Conservation (phyloP, 176 grass and related monocot species). For the Musa itinerans region DNA sequence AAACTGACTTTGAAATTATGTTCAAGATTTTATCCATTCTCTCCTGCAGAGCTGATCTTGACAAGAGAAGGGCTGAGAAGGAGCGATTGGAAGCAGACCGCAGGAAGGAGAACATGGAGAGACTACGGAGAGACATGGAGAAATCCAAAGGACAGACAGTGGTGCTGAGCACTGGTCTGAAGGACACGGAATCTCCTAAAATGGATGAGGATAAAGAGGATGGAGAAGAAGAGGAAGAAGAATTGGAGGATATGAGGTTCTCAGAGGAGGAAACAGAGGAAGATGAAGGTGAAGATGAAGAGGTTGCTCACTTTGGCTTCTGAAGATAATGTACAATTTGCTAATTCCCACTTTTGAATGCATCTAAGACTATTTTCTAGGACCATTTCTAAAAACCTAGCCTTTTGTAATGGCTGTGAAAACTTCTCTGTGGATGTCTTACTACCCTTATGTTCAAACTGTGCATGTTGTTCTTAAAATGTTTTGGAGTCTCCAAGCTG, state of each 20-base stretch:
- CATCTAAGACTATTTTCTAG: not conserved
- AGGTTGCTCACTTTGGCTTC: constrained; percentile 55
- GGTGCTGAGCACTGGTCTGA: constrained; percentile 78
- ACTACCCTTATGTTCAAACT: not conserved
- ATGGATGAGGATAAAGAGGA: constrained; percentile 48
- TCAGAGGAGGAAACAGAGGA: constrained; percentile 65
- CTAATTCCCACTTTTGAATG: not conserved
- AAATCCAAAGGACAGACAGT: constrained; percentile 83
- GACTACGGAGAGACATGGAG: constrained; percentile 70
- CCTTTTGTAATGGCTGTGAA: not conserved
- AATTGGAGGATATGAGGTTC: constrained; percentile 37
- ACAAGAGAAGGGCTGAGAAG: constrained; percentile 86
- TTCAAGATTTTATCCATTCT: not conserved
- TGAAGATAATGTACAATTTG: constrained; percentile 28
- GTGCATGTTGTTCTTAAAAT: not conserved
- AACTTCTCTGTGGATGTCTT: not conserved
- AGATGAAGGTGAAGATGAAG: constrained; percentile 71
- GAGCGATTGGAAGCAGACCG: constrained; percentile 58
- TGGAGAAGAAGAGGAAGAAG: constrained; percentile 56
- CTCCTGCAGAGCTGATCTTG: constrained; percentile 69
- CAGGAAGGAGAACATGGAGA: constrained; percentile 72
- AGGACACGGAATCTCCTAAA: constrained; percentile 37
- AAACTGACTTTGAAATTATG: not conserved
- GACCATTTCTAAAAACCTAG: not conserved
- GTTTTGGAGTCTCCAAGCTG: not conserved